Conservation (phyloP, 768 basidiomycete species). For the Collybiopsis confluens region DNA sequence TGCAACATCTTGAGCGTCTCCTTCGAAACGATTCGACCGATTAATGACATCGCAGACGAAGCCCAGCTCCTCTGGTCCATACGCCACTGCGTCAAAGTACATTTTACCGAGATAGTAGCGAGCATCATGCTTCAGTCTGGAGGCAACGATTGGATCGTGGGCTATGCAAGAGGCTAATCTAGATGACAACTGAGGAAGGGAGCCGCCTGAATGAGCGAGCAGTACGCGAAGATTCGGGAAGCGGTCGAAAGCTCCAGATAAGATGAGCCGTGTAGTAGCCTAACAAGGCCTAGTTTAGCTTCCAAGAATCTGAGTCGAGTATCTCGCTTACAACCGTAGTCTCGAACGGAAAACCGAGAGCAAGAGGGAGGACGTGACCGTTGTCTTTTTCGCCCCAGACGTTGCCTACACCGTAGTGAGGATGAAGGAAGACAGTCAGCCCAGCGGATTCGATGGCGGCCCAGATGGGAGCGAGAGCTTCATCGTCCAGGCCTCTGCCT, state of each 20-base stretch:
- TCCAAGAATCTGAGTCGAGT: conserved; percentile 6
- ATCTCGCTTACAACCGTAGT: conserved; percentile 67
- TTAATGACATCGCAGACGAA: conserved; percentile 71
- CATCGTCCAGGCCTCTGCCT: conserved; percentile 80
- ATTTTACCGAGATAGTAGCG: conserved; percentile 79
- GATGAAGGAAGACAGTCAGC: conserved; percentile 80
- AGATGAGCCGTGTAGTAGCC: conserved; percentile 77
- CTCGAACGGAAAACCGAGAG: conserved; percentile 87
- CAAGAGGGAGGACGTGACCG: conserved; percentile 84
- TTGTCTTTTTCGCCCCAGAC: conserved; percentile 76
- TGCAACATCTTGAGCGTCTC: conserved; percentile 22
- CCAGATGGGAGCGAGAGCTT: conserved; percentile 76
- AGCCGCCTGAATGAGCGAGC: conserved; percentile 85
- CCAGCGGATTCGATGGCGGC: conserved; percentile 64
- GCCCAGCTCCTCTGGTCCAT: conserved; percentile 79
- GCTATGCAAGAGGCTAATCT: conserved; percentile 80
- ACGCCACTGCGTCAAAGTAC: conserved; percentile 85
- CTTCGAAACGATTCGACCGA: conserved; percentile 49
- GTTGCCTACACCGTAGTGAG: conserved; percentile 80
- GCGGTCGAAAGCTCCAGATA: conserved; percentile 77
- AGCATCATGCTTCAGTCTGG: conserved; percentile 74
- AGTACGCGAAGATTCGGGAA: conserved; percentile 72
- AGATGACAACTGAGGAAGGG: conserved; percentile 78
- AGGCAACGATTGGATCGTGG: conserved; percentile 79
- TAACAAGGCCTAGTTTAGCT: conserved; percentile 20